phyloP scores from a whole-genome alignment of 1,139 yeast genomes.

The Suhomyces ambrosiae region DNA sequence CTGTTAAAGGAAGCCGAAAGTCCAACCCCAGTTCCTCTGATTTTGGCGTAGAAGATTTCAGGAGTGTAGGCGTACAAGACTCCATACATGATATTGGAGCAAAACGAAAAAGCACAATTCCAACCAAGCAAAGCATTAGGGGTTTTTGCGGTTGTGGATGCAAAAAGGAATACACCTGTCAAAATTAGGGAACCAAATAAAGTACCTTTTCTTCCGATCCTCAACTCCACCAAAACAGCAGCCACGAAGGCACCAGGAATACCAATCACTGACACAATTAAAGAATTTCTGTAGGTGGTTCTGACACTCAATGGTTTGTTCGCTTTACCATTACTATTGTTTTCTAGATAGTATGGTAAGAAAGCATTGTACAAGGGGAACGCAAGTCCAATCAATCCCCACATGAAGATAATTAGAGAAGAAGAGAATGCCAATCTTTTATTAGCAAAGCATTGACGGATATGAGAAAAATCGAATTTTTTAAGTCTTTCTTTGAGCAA shows the following conservation, averaged over 20 bases:
- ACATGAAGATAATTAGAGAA: constrained; percentile 36
- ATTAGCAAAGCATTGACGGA: constrained; percentile 40
- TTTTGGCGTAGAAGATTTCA: constrained; percentile 42
- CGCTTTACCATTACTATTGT: constrained; percentile 33
- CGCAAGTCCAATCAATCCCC: constrained; percentile 50
- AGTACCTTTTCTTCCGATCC: constrained; percentile 46
- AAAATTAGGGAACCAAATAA: constrained; percentile 33
- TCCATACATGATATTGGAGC: constrained; percentile 47
- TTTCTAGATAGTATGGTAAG: constrained; percentile 41
- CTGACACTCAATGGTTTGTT: constrained; percentile 35
- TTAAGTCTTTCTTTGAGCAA: constrained; percentile 29
- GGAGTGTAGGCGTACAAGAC: constrained; percentile 50
- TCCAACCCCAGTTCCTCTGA: constrained; percentile 48
- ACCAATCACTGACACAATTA: constrained; percentile 45
- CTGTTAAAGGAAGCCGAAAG: constrained; percentile 46
- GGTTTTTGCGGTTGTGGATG: constrained; percentile 45
- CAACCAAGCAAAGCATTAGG: constrained; percentile 44
- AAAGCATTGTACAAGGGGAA: constrained; percentile 50
- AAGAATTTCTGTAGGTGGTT: constrained; percentile 41
- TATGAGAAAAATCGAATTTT: constrained; percentile 34
- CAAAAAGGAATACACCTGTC: constrained; percentile 44
- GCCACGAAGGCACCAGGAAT: constrained; percentile 46
- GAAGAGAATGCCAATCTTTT: constrained; percentile 37
- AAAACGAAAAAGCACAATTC: constrained; percentile 46
- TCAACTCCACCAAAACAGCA: constrained; percentile 40